Evolutionary conservation across 495 filamentous ascomycete species (phyloP).

Genomic region (Lasiosphaeria ovina): DNA sequence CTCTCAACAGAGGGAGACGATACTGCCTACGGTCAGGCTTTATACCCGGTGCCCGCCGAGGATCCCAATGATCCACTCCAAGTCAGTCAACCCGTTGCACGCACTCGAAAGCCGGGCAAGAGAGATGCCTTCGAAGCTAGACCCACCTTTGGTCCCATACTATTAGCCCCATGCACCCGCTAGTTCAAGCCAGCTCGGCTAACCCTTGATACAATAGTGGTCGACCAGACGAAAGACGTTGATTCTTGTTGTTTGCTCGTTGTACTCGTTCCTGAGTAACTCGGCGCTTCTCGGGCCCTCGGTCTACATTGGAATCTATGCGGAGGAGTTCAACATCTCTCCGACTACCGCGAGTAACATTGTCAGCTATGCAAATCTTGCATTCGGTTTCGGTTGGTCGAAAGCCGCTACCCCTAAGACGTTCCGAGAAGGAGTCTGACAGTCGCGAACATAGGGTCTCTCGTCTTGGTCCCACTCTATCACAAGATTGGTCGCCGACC

Average conservation of each 20-base stretch:
- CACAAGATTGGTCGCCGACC: constrained; percentile 60
- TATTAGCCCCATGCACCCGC: too few species aligned
- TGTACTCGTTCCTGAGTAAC: constrained; percentile 64
- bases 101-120: too few species aligned
- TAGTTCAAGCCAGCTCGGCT: constrained; percentile 2
- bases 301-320: constrained; percentile 59
- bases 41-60: constrained; percentile 61
- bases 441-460: constrained; percentile 36
- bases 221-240: constrained; percentile 56
- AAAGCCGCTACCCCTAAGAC: too few species aligned
- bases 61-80: constrained; percentile 66
- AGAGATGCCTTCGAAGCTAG: too few species aligned
- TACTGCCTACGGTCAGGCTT: constrained; percentile 58
- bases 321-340: constrained; percentile 53
- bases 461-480: constrained; percentile 60
- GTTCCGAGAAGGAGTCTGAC: not conserved
- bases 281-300: constrained; percentile 56
- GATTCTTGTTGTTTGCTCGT: constrained; percentile 57
- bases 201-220: constrained; percentile 41
- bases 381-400: constrained; percentile 56
- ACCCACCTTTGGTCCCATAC: too few species aligned
- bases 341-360: constrained; percentile 53
- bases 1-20: constrained; percentile 56
- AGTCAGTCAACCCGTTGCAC: constrained; percentile 23
- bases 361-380: constrained; percentile 61